Conservation (phyloP, 306 rosid species). For the Luffa acutangula region DNA sequence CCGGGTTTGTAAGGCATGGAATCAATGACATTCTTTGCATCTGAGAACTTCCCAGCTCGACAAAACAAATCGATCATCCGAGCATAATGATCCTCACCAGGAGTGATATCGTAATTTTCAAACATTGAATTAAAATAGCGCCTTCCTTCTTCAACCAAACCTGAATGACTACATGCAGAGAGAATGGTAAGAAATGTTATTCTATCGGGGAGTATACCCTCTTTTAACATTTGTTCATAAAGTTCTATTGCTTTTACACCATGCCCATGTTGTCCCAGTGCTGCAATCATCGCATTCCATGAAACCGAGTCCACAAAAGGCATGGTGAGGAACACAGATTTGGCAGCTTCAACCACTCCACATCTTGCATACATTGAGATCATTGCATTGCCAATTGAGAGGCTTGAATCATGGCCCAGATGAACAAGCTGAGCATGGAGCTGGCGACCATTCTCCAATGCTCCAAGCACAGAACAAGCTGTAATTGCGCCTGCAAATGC, state of each 20-base stretch:
- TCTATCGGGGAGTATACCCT: conserved; percentile 11
- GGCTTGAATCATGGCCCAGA: conserved; percentile 14
- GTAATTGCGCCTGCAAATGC: conserved; percentile 17
- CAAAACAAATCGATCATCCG: conserved; percentile 15
- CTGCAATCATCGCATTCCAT: conserved; percentile 20
- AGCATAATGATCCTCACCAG: conserved; percentile 18
- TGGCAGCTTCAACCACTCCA: conserved; percentile 17
- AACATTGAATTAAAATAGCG: conserved; percentile 8
- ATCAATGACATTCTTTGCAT: conserved; percentile 8
- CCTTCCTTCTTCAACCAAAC: conserved; percentile 12
- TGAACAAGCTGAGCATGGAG: conserved; percentile 16
- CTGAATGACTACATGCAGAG: conserved; percentile 15
- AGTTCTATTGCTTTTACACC: conserved; percentile 12
- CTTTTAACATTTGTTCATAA: conserved; percentile 12
- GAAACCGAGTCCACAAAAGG: conserved; percentile 16
- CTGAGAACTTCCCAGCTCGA: conserved; percentile 16
- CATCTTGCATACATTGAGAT: conserved; percentile 17
- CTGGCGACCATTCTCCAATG: conserved; percentile 14
- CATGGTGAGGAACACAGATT: conserved; percentile 11
- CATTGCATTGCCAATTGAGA: conserved; percentile 17
- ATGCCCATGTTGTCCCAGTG: conserved; percentile 16
- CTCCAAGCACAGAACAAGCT: conserved; percentile 19
- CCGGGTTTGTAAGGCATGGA: conserved; percentile 15
- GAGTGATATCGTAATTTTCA: not conserved
- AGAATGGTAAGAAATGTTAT: conserved; percentile 14